Conservation (phyloP, 768 basidiomycete genomes). For the Tephrocybe sp. region DNA sequence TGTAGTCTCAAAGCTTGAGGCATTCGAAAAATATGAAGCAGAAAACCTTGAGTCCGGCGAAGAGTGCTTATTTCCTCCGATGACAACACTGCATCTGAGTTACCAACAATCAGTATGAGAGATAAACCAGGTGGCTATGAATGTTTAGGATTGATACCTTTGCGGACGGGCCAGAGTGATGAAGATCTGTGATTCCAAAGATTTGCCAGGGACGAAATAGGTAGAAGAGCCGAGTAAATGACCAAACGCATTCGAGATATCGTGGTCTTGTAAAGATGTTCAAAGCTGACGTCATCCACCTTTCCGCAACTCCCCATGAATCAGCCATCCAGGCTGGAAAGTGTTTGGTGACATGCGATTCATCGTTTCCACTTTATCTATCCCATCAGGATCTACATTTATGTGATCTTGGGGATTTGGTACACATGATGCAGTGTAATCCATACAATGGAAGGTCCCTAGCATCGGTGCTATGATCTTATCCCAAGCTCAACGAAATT, state of each 20-base stretch:
- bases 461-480: neutral
- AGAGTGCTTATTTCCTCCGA: slow-evolving; percentile 14
- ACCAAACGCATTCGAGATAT: neutral
- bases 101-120: neutral
- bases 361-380: neutral
- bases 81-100: slow-evolving; percentile 8
- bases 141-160: slow-evolving; percentile 5
- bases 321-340: no score
- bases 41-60: slow-evolving; percentile 14
- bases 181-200: neutral
- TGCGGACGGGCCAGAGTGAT: neutral
- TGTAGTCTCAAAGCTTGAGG: neutral
- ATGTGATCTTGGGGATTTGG: no score
- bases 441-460: no score
- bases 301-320: no score
- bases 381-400: slow-evolving; percentile 25
- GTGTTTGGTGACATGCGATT: no score
- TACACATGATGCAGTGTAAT: no score
- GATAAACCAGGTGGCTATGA: neutral
- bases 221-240: neutral
- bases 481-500: neutral
- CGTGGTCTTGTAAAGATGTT: neutral
- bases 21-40: neutral
- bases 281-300: neutral
- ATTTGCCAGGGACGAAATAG: neutral